Evolutionary conservation across 176 grass and related monocot species (phyloP).

Genomic region (Aegilops sharonensis): DNA sequence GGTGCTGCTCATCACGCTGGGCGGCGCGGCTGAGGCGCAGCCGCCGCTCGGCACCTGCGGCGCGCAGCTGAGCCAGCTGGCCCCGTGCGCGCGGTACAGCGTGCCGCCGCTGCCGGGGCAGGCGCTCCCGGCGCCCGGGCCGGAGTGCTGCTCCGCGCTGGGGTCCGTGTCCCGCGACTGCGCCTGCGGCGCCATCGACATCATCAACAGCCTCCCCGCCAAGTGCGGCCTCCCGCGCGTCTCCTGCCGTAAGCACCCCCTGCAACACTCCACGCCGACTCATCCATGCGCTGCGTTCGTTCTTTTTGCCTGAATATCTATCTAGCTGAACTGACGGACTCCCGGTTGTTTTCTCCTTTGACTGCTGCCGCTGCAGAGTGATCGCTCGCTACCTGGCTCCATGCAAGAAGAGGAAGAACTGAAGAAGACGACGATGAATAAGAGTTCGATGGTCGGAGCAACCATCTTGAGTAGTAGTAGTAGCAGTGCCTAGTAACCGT

Average conservation of each 20-base stretch:
- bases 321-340: background rate
- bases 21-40: background rate
- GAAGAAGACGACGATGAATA: background rate
- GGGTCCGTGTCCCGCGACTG: constrained; percentile 48
- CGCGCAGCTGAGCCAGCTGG: constrained; percentile 51
- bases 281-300: background rate
- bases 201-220: constrained; percentile 74
- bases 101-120: constrained; percentile 45
- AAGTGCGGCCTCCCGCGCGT: constrained; percentile 60
- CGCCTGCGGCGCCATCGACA: constrained; percentile 55
- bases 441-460: background rate
- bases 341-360: background rate
- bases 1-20: background rate
- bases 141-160: constrained; percentile 69
- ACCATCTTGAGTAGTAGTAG: background rate
- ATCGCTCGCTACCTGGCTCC: background rate
- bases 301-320: background rate
- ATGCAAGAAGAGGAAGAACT: background rate
- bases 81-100: constrained; percentile 56
- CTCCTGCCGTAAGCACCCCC: constrained; percentile 45
- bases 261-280: fast-evolving
- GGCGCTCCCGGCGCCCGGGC: constrained; percentile 31
- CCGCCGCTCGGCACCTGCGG: constrained; percentile 21
- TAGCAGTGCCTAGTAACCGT: too few species aligned
- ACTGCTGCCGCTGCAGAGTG: constrained; percentile 12